These are phyloP conservation scores for Collybiopsis confluens DNA, from an alignment of 768 basidiomycete genomes.

Conservation along the genomic window DNA sequence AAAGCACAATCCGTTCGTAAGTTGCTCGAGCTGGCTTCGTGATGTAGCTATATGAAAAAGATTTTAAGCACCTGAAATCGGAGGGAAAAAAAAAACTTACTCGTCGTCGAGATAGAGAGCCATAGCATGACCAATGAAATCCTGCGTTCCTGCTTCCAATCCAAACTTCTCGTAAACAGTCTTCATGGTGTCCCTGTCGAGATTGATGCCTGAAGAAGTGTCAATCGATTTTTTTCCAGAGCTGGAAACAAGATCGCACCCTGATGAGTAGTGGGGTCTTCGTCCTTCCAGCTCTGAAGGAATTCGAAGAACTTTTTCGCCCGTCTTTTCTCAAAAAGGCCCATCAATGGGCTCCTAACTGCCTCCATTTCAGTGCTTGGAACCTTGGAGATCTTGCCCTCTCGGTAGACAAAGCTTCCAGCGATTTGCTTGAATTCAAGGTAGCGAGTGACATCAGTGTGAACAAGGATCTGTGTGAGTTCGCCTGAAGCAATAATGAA, in stretches of 20 bases:
- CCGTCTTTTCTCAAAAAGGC: constrained; percentile 96
- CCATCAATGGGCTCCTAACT: constrained; percentile 92
- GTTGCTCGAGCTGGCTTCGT: constrained; percentile 85
- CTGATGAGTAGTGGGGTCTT: constrained; percentile 94
- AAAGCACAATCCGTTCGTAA: constrained; percentile 93
- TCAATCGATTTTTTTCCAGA: background rate
- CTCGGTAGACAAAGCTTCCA: constrained; percentile 95
- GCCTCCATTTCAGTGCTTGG: constrained; percentile 98
- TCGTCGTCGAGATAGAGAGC: constrained; percentile 96
- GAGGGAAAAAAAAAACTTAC: constrained; percentile 43
- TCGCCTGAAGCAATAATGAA: constrained; percentile 99
- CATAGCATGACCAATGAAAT: constrained; percentile 99
- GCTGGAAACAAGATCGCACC: constrained; percentile 42
- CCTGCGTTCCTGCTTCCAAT: constrained; percentile 94
- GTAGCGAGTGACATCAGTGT: constrained; percentile 97
- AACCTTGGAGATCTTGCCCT: constrained; percentile 95
- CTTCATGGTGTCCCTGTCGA: constrained; percentile 91
- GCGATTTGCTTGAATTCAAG: constrained; percentile 99
- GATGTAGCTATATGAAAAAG: constrained; percentile 71
- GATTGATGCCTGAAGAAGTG: constrained; percentile 61
- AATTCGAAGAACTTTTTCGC: constrained; percentile 99
- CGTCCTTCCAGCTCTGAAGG: constrained; percentile 91
- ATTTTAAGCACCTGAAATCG: background rate
- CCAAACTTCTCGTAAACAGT: constrained; percentile 96
- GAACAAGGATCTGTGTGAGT: constrained; percentile 95